Conservation (phyloP, 2,329 filamentous ascomycete genomes). For the Metarhizium sp. region DNA sequence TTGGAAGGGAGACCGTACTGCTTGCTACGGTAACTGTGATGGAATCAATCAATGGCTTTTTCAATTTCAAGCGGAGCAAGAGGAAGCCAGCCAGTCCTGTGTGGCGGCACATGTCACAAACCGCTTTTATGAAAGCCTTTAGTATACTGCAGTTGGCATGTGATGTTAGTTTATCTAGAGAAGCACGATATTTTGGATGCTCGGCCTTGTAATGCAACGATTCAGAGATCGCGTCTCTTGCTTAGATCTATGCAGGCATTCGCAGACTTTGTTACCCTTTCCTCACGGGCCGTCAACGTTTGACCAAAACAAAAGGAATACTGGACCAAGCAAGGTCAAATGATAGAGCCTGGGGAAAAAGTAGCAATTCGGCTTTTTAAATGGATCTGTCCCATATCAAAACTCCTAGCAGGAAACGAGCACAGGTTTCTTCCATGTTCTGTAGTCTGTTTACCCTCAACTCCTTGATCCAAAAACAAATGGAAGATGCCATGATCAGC, state of each 20-base stretch:
- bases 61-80: no score
- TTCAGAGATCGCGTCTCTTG: not conserved
- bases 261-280: not conserved
- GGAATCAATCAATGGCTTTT: no score
- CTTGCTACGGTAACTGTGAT: no score
- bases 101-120: no score
- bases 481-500: not conserved
- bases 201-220: no score
- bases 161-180: no score
- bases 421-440: not conserved
- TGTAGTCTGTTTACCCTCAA: not conserved
- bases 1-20: no score
- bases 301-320: not conserved
- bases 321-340: not conserved
- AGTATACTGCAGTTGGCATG: no score
- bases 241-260: not conserved
- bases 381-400: not conserved
- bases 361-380: not conserved
- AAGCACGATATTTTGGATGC: no score
- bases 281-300: not conserved
- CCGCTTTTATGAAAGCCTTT: no score
- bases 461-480: not conserved
- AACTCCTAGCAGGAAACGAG: not conserved
- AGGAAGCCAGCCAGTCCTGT: no score
- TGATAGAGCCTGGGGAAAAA: not conserved